Evolutionary conservation across 208 protist species (phyloP), one percentile per base, ranked within the genome.

Genomic region (Trypanosoma vivax): DNA sequence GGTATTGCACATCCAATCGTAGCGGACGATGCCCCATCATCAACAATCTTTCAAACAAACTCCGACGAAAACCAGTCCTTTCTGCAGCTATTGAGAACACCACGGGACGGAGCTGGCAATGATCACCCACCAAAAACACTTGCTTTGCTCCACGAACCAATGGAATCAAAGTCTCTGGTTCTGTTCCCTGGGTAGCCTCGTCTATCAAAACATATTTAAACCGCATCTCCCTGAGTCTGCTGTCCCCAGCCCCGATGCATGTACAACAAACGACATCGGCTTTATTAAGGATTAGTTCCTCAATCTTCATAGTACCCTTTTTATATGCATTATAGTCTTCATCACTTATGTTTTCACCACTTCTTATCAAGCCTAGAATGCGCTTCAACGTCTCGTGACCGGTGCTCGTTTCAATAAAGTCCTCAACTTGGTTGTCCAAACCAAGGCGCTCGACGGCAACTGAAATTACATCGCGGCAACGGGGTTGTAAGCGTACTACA

Each of bases 231-330:
- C 21, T 48, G 7, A 99, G 53, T 11, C 96, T 49, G 18, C 52
- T 70, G 63, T 98, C 96, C 18, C 93, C 97, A 21, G 95, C 83
- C 29, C 82, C 87, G 25, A 94, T 80, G 74, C 95, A 98, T 2
- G 97, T 99, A 49, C 70, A 84, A 70, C 89, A 97, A 57, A 99
- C 94, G 2, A 99, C 97, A 61, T 99, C 96, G 4, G 96, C 90
- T 13, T 40, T 55, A 19, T 58, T 50, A 1, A 97, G 60, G 13
- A 98, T 81, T 5, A 87, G 53, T 18, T 54, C 34, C 41, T 97
- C 94, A 42, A 79, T 68, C 0, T 37, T 11, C n/a, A 65, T 45
- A 38, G 72, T 62, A 11, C 83, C 57, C 9, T 27, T 25, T 14
- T 73, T 50, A 53, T 87, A 96, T 27, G 64, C 34, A 31, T 79